Percentiles rank a stretch among this genome's conserved stretches.
These are phyloP conservation scores for Aureobasidium vineae DNA, from an alignment of 2,329 filamentous ascomycete genomes.

Conservation along the genomic window DNA sequence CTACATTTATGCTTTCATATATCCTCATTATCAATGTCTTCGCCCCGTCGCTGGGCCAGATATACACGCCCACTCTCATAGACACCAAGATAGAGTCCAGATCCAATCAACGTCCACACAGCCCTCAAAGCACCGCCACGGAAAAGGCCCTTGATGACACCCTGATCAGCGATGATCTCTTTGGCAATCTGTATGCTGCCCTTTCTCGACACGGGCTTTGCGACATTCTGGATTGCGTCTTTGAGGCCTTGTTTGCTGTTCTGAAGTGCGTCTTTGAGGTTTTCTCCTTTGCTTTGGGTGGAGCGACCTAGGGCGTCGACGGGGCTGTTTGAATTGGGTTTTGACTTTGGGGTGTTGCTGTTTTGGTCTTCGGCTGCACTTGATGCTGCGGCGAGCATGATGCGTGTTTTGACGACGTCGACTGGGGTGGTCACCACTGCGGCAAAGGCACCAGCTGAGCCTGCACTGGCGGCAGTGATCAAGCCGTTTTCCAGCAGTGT, in stretches of 20 bases:
- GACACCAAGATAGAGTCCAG: conserved; percentile 79
- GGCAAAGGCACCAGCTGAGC: conserved; percentile 68
- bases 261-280: conserved; percentile 28
- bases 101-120: conserved; percentile 78
- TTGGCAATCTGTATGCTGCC: conserved; percentile 59
- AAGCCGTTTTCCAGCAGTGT: conserved; percentile 63
- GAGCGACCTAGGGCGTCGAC: conserved; percentile 46
- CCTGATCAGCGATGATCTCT: conserved; percentile 65
- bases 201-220: conserved; percentile 38
- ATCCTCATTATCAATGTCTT: conserved; percentile 40
- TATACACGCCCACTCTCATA: conserved; percentile 74
- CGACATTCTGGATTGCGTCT: conserved; percentile 29
- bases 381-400: conserved; percentile 69
- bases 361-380: conserved; percentile 32
- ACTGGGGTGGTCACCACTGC: conserved; percentile 83
- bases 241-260: conserved; percentile 20
- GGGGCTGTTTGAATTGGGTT: conserved; percentile 30
- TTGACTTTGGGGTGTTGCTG: conserved; percentile 28
- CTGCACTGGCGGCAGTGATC: conserved; percentile 72
- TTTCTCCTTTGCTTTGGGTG: conserved; percentile 36
- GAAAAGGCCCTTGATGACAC: conserved; percentile 68
- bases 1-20: not conserved
- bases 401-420: conserved; percentile 84
- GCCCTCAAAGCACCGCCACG: conserved; percentile 70
- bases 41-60: conserved; percentile 47